These are phyloP conservation scores for Phytophthora parvispora DNA, from an alignment of 352 stramenopile species.

Conservation along the genomic window DNA sequence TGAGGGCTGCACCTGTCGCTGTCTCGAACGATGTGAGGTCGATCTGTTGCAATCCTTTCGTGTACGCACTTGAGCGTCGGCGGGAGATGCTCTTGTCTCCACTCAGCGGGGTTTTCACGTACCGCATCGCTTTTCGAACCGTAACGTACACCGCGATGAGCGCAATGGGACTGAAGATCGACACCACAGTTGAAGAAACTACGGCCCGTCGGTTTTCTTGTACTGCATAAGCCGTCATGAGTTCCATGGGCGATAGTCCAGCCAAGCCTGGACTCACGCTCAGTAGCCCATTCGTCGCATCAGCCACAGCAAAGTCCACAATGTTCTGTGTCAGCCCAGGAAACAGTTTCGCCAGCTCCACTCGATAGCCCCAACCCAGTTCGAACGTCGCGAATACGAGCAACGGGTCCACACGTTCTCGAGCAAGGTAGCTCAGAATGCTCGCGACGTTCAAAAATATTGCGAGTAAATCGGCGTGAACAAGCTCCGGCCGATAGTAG, in stretches of 20 bases:
- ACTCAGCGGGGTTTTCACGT: background rate
- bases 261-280: constrained; percentile 10
- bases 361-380: constrained; percentile 12
- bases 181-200: constrained; percentile 12
- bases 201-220: background rate
- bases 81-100: background rate
- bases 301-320: background rate
- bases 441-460: constrained; percentile 32
- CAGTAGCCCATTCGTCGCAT: constrained; percentile 2
- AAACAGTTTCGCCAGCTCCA: constrained; percentile 8
- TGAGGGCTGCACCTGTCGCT: constrained; percentile 24
- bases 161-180: constrained; percentile 23
- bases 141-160: constrained; percentile 17
- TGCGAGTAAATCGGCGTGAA: constrained; percentile 36
- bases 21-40: constrained; percentile 23
- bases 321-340: constrained; percentile 5
- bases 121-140: constrained; percentile 9
- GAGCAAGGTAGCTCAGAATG: constrained; percentile 20
- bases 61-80: constrained; percentile 6
- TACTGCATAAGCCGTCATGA: constrained; percentile 16
- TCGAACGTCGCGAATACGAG: constrained; percentile 23
- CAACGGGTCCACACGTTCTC: constrained; percentile 33
- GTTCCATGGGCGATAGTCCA: constrained; percentile 18
- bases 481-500: constrained; percentile 32
- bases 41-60: background rate